Conservation (phyloP, 495 filamentous ascomycete genomes). For the Sphaerosporella brunnea region DNA sequence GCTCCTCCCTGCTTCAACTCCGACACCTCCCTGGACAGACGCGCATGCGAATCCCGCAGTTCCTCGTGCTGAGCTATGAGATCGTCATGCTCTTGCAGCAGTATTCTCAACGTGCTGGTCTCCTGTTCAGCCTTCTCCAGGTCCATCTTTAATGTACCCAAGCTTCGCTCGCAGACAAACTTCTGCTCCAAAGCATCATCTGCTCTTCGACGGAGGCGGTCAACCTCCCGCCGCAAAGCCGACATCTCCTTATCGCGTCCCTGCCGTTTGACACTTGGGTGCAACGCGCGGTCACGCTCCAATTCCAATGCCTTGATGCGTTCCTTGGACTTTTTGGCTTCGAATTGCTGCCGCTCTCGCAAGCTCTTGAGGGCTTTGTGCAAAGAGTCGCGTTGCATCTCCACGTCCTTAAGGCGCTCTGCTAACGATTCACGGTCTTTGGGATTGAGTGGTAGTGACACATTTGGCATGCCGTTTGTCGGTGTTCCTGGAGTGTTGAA, state of each 20-base stretch:
- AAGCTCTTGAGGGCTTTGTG: slow-evolving; percentile 69
- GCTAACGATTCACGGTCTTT: slow-evolving; percentile 41
- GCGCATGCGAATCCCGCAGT: slow-evolving; percentile 26
- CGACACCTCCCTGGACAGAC: slow-evolving; percentile 27
- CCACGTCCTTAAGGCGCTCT: slow-evolving; percentile 78
- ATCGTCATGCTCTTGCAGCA: slow-evolving; percentile 80
- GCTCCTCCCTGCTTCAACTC: slow-evolving; percentile 21
- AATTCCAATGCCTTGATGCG: slow-evolving; percentile 54
- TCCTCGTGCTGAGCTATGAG: slow-evolving; percentile 37
- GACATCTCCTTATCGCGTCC: slow-evolving; percentile 71
- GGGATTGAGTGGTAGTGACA: slow-evolving; percentile 15
- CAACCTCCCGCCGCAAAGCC: slow-evolving; percentile 66
- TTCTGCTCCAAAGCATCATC: slow-evolving; percentile 95
- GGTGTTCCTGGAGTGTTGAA: neutral
- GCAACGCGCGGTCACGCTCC: slow-evolving; percentile 57
- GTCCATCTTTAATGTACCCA: slow-evolving; percentile 89
- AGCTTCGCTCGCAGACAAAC: slow-evolving; percentile 86
- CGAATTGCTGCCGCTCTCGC: slow-evolving; percentile 70
- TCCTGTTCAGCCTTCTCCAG: slow-evolving; percentile 90
- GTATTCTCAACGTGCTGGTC: slow-evolving; percentile 55
- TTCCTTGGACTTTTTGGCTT: slow-evolving; percentile 64
- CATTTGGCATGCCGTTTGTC: neutral
- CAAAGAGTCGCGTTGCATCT: slow-evolving; percentile 80
- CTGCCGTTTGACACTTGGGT: slow-evolving; percentile 48
- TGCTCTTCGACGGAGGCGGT: slow-evolving; percentile 64